A percentile compares a stretch with the other conserved stretches of the same genome.
phyloP scores from a whole-genome alignment of 768 basidiomycete species.

The Suillus placidus region DNA sequence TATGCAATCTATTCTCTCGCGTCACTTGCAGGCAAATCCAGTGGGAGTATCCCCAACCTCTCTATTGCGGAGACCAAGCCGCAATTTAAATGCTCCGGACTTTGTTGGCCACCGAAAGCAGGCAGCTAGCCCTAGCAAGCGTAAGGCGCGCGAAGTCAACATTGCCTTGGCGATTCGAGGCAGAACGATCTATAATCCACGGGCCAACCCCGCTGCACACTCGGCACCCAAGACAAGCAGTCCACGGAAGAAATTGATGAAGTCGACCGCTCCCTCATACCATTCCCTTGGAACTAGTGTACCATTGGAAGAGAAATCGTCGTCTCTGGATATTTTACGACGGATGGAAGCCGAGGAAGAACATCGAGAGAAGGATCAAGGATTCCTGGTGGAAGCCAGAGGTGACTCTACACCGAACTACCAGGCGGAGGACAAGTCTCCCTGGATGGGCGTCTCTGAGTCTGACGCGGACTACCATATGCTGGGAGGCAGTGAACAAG shows the following conservation, averaged over 20 bases:
- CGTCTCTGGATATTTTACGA: slow-evolving; percentile 14
- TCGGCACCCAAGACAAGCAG: neutral
- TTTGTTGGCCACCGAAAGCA: neutral
- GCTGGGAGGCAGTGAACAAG: neutral
- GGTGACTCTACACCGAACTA: neutral
- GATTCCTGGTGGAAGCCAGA: slow-evolving; percentile 15
- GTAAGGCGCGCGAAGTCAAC: neutral
- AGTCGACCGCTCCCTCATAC: neutral
- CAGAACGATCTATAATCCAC: slow-evolving; percentile 33
- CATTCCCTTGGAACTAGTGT: no score
- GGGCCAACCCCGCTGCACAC: neutral
- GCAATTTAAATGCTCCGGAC: slow-evolving; percentile 11
- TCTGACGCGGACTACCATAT: neutral
- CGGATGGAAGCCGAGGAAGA: slow-evolving; percentile 29
- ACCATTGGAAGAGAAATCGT: neutral
- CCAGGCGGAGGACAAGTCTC: neutral
- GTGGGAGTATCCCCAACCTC: slow-evolving; percentile 4
- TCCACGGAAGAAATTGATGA: neutral
- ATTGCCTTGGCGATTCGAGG: slow-evolving; percentile 22
- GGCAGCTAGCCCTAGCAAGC: neutral
- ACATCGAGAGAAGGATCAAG: slow-evolving; percentile 1
- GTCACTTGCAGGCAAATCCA: slow-evolving; percentile 23
- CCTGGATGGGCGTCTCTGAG: neutral
- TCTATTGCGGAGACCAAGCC: slow-evolving; percentile 8
- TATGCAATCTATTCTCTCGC: slow-evolving; percentile 32